phyloP scores from a whole-genome alignment of 75 land plant species.

The Selaginella moellendorffii region DNA sequence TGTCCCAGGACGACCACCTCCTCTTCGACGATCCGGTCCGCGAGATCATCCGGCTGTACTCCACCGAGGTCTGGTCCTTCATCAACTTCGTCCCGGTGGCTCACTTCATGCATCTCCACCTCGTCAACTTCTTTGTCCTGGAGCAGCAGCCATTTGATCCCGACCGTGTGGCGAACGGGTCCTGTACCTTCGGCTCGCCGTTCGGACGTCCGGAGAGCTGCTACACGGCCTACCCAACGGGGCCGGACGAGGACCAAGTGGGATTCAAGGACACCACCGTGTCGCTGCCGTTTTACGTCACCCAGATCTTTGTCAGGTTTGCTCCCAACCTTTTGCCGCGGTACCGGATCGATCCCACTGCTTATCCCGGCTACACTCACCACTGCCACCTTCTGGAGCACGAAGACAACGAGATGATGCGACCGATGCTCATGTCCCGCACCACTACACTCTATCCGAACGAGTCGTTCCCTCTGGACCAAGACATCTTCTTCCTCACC shows the following conservation, averaged over 20 bases:
- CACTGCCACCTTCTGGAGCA: conserved; percentile 24
- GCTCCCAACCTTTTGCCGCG: not conserved
- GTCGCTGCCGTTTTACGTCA: not conserved
- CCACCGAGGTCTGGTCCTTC: conserved; percentile 13
- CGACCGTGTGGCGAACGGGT: not conserved
- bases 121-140: conserved; percentile 7
- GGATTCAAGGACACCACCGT: conserved; percentile 12
- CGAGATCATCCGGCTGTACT: not conserved
- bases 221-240: not conserved
- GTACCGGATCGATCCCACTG: conserved; percentile 19
- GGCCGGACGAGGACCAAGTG: not conserved
- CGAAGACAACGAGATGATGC: conserved; percentile 27
- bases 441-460: not conserved
- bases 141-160: conserved; percentile 4
- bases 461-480: not conserved
- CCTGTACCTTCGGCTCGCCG: not conserved
- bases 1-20: not conserved
- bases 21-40: not conserved
- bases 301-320: conserved; percentile 3
- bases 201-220: conserved; percentile 2
- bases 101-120: conserved; percentile 18
- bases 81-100: conserved; percentile 13
- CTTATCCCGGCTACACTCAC: conserved; percentile 14
- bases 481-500: too few species aligned
- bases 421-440: conserved; percentile 10